Evolutionary conservation across 257 asterid genomes (phyloP), one percentile per base, ranked within the genome.

Genomic region (Henckelia pumila): DNA sequence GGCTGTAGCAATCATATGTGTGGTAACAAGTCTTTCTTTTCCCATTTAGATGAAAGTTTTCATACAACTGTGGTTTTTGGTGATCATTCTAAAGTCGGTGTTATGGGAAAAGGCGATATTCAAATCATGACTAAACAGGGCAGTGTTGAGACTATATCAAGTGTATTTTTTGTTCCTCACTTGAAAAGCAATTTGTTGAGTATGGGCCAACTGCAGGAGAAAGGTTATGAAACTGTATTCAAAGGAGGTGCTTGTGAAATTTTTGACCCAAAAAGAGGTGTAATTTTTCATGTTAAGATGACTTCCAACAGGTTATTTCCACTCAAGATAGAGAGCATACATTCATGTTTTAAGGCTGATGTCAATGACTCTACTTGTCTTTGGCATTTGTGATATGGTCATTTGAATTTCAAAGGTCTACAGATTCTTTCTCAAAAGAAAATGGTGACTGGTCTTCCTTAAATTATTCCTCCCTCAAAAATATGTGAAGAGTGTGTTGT

Each of bases 251-350:
- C 40, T 26, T 59, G 64, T 16, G 44, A 59, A 22, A 59, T 26
- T 21, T 59, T 10, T 16, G 64, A 59, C 28, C 40, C 40, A 26
- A 25, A 20, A 59, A 59, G 20, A 26, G 44, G 64, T 0, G 6
- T 59, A 59, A 59, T 59, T 25, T 33, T 17, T 59, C 30, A 57
- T 57, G 62, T 57, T n/a, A 21, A 57, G 33, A 57, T 57, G 62
- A 23, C 30, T 16, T 3, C n/a, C 3, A 57, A 57, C 2, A 57
- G 32, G 8, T 22, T 57, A 10, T 57, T 57, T 17, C 30, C 6
- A 6, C 32, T 57, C 3, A n/a, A 17, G 24, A 22, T 22, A n/a
- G 14, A 57, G 30, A 57, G 14, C 20, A 22, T 57, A 1, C 30
- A 57, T 8, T 20, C 3, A 4, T 57, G 62, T 23, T 20, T 23